phyloP scores from a whole-genome alignment of 768 basidiomycete species.

The Tylopilus rubrobrunneus region DNA sequence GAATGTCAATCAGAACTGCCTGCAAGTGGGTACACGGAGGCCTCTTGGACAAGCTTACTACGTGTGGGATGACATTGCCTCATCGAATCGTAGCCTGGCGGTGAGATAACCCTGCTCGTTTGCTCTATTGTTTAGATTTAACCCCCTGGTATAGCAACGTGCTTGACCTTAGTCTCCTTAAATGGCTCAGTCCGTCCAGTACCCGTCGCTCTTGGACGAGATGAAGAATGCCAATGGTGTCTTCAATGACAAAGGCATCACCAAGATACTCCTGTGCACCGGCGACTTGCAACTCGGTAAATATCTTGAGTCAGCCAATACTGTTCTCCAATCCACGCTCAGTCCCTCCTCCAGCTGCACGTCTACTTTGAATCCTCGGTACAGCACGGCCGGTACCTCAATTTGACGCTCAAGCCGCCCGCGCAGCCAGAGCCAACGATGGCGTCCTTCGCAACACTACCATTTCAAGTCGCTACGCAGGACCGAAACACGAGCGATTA shows the following conservation, averaged over 20 bases:
- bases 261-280: constrained; percentile 77
- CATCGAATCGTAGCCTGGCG: constrained; percentile 74
- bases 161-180: constrained; percentile 82
- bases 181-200: constrained; percentile 83
- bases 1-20: constrained; percentile 81
- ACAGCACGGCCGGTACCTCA: constrained; percentile 26
- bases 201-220: constrained; percentile 78
- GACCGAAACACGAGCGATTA: too few relatives aligned
- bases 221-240: constrained; percentile 67
- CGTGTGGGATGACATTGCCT: constrained; percentile 82
- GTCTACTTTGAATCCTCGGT: too few relatives aligned
- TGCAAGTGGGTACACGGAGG: constrained; percentile 56
- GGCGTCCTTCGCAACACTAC: constrained; percentile 41
- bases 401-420: constrained; percentile 41
- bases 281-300: constrained; percentile 63
- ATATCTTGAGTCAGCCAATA: constrained; percentile 86
- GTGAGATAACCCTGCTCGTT: constrained; percentile 46
- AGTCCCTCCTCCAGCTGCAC: constrained; percentile 35
- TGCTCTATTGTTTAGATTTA: constrained; percentile 1
- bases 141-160: constrained; percentile 53
- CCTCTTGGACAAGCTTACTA: constrained; percentile 88
- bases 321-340: constrained; percentile 43
- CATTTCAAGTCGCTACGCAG: constrained; percentile 34
- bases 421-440: constrained; percentile 35
- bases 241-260: constrained; percentile 80